Conservation (phyloP, 192 early-diverging fungal genomes). For the Coemansia sp. region DNA sequence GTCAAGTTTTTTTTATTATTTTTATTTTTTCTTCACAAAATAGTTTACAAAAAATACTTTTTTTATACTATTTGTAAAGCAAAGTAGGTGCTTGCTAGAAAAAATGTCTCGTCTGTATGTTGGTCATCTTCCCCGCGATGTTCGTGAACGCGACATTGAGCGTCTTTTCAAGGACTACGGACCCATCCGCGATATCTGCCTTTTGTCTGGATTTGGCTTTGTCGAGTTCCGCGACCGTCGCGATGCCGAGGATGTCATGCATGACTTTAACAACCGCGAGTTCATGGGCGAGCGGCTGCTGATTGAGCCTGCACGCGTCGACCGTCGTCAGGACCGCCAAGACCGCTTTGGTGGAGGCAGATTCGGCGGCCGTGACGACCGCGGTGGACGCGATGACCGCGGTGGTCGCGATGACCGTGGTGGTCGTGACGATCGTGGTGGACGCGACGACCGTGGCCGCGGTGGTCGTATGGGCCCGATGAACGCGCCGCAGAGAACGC, state of each 20-base stretch:
- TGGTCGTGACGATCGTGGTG: constrained; percentile 46
- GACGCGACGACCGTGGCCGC: constrained; percentile 57
- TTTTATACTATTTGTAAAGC: too few species aligned
- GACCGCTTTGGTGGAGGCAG: constrained; percentile 27
- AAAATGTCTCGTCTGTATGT: constrained; percentile 63
- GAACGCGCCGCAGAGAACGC: constrained; percentile 54
- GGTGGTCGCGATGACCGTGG: constrained; percentile 33
- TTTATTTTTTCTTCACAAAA: too few species aligned
- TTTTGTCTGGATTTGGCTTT: constrained; percentile 88
- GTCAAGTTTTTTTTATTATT: neutral
- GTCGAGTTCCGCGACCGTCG: constrained; percentile 85
- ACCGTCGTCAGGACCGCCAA: constrained; percentile 55
- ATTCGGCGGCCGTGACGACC: constrained; percentile 33
- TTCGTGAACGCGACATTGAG: constrained; percentile 81
- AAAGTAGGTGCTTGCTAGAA: too few species aligned
- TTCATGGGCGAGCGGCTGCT: constrained; percentile 85
- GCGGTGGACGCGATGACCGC: constrained; percentile 56
- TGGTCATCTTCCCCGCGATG: constrained; percentile 84
- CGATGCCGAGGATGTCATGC: constrained; percentile 89
- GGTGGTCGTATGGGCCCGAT: constrained; percentile 37
- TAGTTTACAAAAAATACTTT: too few species aligned
- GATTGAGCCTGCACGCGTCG: constrained; percentile 77
- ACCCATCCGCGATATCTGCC: constrained; percentile 75
- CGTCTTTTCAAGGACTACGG: constrained; percentile 79
- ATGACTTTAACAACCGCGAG: constrained; percentile 75